A percentile compares a stretch with the other conserved stretches of the same genome.
Evolutionary conservation across 1,139 yeast genomes (phyloP).

Genomic region (Debaryomyces robertsiae): DNA sequence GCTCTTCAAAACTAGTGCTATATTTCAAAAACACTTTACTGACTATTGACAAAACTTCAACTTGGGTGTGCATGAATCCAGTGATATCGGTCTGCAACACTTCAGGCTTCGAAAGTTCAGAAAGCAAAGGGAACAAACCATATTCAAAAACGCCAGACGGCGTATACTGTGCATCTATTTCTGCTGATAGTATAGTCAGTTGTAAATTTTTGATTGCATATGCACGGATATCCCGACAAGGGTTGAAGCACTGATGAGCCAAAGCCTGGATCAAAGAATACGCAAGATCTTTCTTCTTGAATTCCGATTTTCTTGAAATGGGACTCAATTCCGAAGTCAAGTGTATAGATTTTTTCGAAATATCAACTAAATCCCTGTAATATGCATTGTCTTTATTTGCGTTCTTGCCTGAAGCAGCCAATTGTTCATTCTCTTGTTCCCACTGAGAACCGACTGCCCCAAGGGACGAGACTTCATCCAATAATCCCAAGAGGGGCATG

Average conservation of each 20-base stretch:
- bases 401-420: constrained; percentile 4
- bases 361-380: constrained; percentile 53
- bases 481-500: constrained; percentile 64
- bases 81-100: constrained; percentile 63
- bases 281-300: constrained; percentile 38
- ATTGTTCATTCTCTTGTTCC: constrained; percentile 49
- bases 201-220: constrained; percentile 64
- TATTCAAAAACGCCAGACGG: constrained; percentile 64
- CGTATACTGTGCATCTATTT: constrained; percentile 30
- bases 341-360: constrained; percentile 64
- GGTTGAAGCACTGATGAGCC: constrained; percentile 87
- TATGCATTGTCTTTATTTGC: constrained; percentile 39
- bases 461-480: constrained; percentile 80
- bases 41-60: constrained; percentile 65
- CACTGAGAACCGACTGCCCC: constrained; percentile 81
- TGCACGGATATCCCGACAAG: constrained; percentile 74
- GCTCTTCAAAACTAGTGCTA: constrained; percentile 24
- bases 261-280: constrained; percentile 75
- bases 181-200: constrained; percentile 41
- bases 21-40: constrained; percentile 73
- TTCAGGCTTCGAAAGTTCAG: constrained; percentile 66
- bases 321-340: constrained; percentile 55
- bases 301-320: constrained; percentile 26
- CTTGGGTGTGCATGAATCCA: constrained; percentile 67
- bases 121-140: constrained; percentile 74